Percentiles rank a stretch among this genome's conserved stretches.
Conservation (phyloP, 441 rosid genomes). For the Populus hybrid region DNA sequence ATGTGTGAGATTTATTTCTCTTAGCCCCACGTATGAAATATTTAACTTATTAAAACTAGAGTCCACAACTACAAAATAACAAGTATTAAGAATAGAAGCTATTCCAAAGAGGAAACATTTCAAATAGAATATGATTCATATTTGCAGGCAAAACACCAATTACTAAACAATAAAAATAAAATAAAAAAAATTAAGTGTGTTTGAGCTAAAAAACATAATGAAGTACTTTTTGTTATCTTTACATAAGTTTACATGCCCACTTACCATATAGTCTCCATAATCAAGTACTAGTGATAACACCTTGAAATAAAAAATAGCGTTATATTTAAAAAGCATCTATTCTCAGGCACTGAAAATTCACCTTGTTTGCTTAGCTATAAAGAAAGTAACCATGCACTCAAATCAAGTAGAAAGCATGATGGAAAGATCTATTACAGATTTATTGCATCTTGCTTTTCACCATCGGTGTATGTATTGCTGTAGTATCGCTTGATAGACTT, state of each 20-base stretch:
- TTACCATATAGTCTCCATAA: neutral
- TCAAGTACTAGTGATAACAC: neutral
- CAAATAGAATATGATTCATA: neutral
- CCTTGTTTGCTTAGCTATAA: neutral
- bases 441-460: conserved; percentile 99
- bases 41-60: neutral
- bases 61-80: neutral
- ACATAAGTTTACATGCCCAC: neutral
- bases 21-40: neutral
- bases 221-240: neutral
- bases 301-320: neutral
- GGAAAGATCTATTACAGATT: conserved; percentile 59
- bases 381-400: neutral
- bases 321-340: neutral
- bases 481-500: conserved; percentile 95
- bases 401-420: neutral
- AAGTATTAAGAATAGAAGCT: neutral
- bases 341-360: neutral
- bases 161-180: neutral
- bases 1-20: neutral
- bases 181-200: neutral
- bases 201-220: neutral
- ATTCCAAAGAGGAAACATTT: neutral
- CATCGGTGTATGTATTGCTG: conserved; percentile 93
- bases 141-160: neutral